These are phyloP conservation scores for Obelidium mucronatum DNA, from an alignment of 192 early-diverging fungal species.

Conservation along the genomic window DNA sequence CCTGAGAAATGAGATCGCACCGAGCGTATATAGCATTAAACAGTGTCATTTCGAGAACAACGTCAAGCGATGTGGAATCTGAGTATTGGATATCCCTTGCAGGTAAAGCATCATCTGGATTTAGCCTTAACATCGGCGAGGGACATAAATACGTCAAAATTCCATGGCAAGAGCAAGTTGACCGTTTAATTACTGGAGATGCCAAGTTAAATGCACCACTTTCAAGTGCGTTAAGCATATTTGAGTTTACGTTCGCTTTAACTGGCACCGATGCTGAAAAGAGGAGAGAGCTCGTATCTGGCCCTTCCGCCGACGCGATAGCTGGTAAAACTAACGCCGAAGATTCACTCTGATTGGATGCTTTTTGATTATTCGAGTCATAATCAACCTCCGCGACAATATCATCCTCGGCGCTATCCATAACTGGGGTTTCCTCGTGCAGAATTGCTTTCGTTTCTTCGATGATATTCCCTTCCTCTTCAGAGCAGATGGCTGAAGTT, in stretches of 20 bases:
- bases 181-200: not conserved
- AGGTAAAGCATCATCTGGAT: not conserved
- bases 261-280: not conserved
- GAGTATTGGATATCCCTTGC: too few relatives aligned
- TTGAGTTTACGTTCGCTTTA: not conserved
- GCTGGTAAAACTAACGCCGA: not conserved
- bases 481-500: too few relatives aligned
- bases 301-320: too few relatives aligned
- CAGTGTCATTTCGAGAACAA: constrained; percentile 25
- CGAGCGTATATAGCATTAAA: constrained; percentile 16
- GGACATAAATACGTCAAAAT: constrained; percentile 20
- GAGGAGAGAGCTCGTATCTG: too few relatives aligned
- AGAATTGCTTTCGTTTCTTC: too few relatives aligned
- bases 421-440: too few relatives aligned
- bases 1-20: constrained; percentile 33
- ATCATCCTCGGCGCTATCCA: too few relatives aligned
- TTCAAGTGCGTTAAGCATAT: too few relatives aligned
- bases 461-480: too few relatives aligned
- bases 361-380: not conserved
- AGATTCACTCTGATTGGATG: not conserved
- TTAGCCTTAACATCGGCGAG: too few relatives aligned
- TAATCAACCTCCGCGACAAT: too few relatives aligned
- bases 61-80: constrained; percentile 16
- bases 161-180: constrained; percentile 27
- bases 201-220: not conserved